Evolutionary conservation across 2,329 filamentous ascomycete species (phyloP).

Genomic region (Phaeosphaeria sp.): DNA sequence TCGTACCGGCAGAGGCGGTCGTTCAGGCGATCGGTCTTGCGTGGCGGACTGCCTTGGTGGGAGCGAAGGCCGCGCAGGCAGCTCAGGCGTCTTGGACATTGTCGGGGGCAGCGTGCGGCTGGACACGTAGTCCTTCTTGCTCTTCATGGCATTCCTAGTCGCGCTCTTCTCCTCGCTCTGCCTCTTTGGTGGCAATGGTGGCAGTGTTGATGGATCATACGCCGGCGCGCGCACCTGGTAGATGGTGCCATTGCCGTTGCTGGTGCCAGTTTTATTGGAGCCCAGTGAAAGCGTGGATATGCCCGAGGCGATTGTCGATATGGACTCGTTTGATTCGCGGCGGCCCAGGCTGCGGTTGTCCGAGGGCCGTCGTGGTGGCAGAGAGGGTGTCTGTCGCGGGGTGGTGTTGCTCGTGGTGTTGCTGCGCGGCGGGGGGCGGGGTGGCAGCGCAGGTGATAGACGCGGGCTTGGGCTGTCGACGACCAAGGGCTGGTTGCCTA

Average conservation of each 20-base stretch:
- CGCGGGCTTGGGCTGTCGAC: constrained; percentile 23
- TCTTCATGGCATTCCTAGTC: constrained; percentile 47
- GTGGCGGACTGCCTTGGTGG: constrained; percentile 23
- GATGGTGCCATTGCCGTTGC: constrained; percentile 40
- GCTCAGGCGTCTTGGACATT: constrained; percentile 32
- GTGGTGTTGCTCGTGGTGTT: constrained; percentile 52
- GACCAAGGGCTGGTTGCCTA: constrained; percentile 49
- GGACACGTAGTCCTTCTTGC: constrained; percentile 35
- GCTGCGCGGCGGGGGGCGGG: constrained; percentile 58
- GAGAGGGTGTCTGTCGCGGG: constrained; percentile 45
- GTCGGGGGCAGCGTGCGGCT: constrained; percentile 35
- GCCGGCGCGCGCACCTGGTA: constrained; percentile 61
- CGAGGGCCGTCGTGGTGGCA: constrained; percentile 55
- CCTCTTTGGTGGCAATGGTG: constrained; percentile 61
- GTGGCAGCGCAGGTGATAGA: constrained; percentile 41
- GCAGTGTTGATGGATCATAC: constrained; percentile 63
- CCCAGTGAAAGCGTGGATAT: constrained; percentile 58
- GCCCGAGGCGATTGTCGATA: constrained; percentile 58
- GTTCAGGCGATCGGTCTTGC: constrained; percentile 16
- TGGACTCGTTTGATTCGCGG: constrained; percentile 55
- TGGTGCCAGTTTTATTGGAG: constrained; percentile 49
- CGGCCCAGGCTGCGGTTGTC: constrained; percentile 41
- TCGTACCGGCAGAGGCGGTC: constrained; percentile 24
- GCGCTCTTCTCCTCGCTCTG: constrained; percentile 49
- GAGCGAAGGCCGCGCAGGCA: constrained; percentile 28